phyloP scores from a whole-genome alignment of 805 yeast genomes.

The Ogataea trehaloabstinens region DNA sequence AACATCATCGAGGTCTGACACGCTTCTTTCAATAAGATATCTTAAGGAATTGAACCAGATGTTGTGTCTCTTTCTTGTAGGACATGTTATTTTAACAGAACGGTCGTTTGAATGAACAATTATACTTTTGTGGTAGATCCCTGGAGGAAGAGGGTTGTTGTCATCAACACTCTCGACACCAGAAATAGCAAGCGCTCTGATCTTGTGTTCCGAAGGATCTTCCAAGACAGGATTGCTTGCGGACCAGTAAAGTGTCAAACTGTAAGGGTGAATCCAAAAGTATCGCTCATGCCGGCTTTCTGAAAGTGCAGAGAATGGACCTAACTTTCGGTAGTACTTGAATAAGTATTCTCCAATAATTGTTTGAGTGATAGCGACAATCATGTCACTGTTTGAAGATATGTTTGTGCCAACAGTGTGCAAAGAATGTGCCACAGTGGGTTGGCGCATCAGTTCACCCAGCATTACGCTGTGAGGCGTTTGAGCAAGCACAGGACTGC shows the following conservation, averaged over 20 bases:
- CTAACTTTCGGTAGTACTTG: constrained; percentile 79
- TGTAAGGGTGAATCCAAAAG: constrained; percentile 96
- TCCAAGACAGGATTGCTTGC: constrained; percentile 71
- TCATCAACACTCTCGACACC: constrained; percentile 80
- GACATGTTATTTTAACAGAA: constrained; percentile 77
- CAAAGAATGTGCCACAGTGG: constrained; percentile 21
- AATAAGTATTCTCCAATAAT: constrained; percentile 88
- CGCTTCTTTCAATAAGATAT: constrained; percentile 64
- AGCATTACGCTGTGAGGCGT: constrained; percentile 12
- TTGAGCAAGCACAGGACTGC: constrained; percentile 1
- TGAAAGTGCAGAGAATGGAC: constrained; percentile 69
- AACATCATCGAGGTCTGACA: constrained; percentile 43
- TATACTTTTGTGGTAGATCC: constrained; percentile 81
- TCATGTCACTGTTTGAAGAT: constrained; percentile 69
- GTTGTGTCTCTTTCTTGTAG: constrained; percentile 82
- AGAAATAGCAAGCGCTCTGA: constrained; percentile 77
- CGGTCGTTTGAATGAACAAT: constrained; percentile 64
- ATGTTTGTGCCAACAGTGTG: constrained; percentile 54
- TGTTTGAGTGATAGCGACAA: constrained; percentile 86
- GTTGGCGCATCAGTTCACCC: constrained; percentile 15
- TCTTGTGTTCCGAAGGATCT: constrained; percentile 62
- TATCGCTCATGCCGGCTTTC: constrained; percentile 86
- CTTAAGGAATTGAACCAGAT: constrained; percentile 86
- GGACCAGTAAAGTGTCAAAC: constrained; percentile 89
- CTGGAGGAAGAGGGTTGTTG: constrained; percentile 84